Base-by-base conservation (phyloP, 768 basidiomycete species). In the Sistotremastrum niveocremeum region DNA sequence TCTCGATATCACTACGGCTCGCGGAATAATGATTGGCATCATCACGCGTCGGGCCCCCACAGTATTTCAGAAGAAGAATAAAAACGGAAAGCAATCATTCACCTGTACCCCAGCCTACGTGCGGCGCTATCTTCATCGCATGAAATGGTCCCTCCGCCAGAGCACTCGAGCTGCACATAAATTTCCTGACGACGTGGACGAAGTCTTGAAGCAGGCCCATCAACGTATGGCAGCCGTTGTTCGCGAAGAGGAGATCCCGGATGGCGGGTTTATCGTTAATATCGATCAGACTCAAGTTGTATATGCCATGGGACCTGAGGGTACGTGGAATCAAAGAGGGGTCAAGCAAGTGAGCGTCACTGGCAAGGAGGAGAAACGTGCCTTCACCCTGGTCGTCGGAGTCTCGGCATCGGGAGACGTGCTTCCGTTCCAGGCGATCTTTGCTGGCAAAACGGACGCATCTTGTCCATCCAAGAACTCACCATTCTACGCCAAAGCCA, bases 371-470 rank as follows among this genome's bases (percentile, higher is more conserved):
- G 68, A 70, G 47, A 71, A 71, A 49, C 54, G 60, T 0, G 69
- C 70, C n/a, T 64, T 69, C 42, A 70, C 68, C 0, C 30, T 70
- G 0, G 37, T 67, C 10, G 58, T 63, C 6, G 58, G 58, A 0
- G 48, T 67, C 9, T 58, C 66, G 0, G 50, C 39, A 5, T 48
- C 52, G 39, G 66, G 70, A 1, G 41, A 43, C 0, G 34, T 64
- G 7, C 56, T 70, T 6, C 67, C 65, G 7, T 56, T 67, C 36
- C 69, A 71, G 46, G 56, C 60, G 0, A 60, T 71, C n/a, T 68
- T 57, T 44, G 9, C 42, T 3, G 69, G 67, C 5, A 52, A 54
- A 34, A 55, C 60, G 1, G 38, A 30, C 2, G 31, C 9, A 0
- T 65, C 63, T 0, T 45, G 50, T 20, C 65, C 66, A 1, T 48